Conservation (phyloP, 805 yeast species). For the Priceomyces fermenticarens region DNA sequence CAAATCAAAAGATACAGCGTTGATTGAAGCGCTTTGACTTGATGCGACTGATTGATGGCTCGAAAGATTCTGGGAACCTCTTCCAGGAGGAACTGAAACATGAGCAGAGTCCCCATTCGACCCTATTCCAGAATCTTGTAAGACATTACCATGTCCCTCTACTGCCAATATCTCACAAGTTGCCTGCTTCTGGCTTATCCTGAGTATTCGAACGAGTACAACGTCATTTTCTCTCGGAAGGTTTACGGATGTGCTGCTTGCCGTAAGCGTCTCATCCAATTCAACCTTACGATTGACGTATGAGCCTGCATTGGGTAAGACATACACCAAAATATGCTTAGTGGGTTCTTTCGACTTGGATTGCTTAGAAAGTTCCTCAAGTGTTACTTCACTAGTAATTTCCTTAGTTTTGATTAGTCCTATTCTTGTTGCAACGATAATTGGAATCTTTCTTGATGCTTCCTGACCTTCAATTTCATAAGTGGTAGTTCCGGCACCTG, state of each 20-base stretch:
- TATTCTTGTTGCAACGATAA: conserved; percentile 57
- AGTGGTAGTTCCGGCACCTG: conserved; percentile 66
- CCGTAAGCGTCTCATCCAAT: neutral
- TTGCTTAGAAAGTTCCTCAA: conserved; percentile 4
- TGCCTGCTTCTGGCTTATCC: conserved; percentile 67
- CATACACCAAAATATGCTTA: conserved; percentile 27
- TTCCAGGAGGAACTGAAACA: conserved; percentile 42
- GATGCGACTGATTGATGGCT: conserved; percentile 36
- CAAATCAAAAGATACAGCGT: conserved; percentile 54
- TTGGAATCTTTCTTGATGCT: conserved; percentile 29
- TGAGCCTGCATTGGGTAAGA: conserved; percentile 24
- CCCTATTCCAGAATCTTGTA: conserved; percentile 66
- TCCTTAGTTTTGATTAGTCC: conserved; percentile 50
- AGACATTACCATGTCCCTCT: conserved; percentile 57
- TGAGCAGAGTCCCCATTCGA: conserved; percentile 45
- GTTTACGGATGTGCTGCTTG: conserved; percentile 33
- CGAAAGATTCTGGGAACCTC: conserved; percentile 48
- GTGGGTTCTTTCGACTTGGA: conserved; percentile 5
- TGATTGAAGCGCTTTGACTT: conserved; percentile 35
- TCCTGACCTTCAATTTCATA: conserved; percentile 39
- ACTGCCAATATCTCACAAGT: conserved; percentile 69
- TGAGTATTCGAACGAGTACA: conserved; percentile 72
- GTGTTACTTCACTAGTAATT: conserved; percentile 3
- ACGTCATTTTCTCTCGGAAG: conserved; percentile 83
- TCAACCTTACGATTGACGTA: conserved; percentile 22